A percentile compares a stretch with the other conserved stretches of the same genome.
phyloP scores from a whole-genome alignment of 805 yeast species.

The Nakazawaea laoshanensis region DNA sequence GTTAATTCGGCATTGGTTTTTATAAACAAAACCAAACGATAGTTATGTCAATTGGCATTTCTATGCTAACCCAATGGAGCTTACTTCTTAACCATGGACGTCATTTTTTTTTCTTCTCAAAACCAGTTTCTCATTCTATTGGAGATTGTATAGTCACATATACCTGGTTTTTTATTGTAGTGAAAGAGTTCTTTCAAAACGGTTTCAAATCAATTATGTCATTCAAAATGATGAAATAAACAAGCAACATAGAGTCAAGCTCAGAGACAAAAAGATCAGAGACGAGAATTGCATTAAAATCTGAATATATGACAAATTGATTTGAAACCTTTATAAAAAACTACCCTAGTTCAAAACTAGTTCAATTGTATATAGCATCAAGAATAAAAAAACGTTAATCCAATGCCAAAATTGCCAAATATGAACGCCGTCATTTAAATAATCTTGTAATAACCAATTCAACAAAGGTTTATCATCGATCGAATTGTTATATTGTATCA shows the following conservation, averaged over 20 bases:
- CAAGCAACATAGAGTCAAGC: conserved; percentile 89
- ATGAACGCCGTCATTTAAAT: conserved; percentile 29
- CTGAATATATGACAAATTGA: conserved; percentile 19
- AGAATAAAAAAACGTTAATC: conserved; percentile 79
- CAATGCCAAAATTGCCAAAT: conserved; percentile 98
- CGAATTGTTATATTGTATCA: conserved; percentile 81
- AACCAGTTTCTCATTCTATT: conserved; percentile 8
- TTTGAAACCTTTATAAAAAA: neutral
- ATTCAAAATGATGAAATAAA: conserved; percentile 59
- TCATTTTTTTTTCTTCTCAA: conserved; percentile 23
- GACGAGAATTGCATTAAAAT: conserved; percentile 74
- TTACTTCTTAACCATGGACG: conserved; percentile 68
- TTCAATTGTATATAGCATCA: conserved; percentile 76
- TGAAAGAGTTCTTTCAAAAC: conserved; percentile 10
- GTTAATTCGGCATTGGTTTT: conserved; percentile 54
- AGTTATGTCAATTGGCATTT: conserved; percentile 61
- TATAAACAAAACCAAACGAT: conserved; percentile 46
- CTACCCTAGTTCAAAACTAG: conserved; percentile 29
- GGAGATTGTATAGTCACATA: conserved; percentile 54
- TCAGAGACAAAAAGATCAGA: conserved; percentile 50
- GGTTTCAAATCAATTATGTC: conserved; percentile 4
- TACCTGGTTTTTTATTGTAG: conserved; percentile 38
- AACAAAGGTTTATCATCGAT: conserved; percentile 41
- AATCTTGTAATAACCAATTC: conserved; percentile 22
- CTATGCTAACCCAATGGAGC: conserved; percentile 72